Evolutionary conservation across 2,329 filamentous ascomycete genomes (phyloP).

Genomic region (Aspergillus fumigatiaffinis): DNA sequence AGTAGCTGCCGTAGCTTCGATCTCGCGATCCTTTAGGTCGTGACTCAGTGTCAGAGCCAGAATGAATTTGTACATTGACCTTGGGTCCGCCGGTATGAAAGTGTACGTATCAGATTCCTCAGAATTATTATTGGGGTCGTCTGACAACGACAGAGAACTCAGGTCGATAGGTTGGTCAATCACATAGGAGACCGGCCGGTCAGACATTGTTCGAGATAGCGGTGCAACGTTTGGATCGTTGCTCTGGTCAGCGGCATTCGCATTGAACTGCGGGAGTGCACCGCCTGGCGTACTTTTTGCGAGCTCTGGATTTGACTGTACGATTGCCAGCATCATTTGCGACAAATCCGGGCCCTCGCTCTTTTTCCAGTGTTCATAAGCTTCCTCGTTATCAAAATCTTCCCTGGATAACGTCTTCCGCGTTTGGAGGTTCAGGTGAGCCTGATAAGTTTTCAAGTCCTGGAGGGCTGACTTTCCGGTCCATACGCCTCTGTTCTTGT

Average conservation of each 20-base stretch:
- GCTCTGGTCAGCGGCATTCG: slow-evolving; percentile 35
- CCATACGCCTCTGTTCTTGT: slow-evolving; percentile 75
- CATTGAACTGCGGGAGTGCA: slow-evolving; percentile 55
- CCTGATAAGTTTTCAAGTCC: slow-evolving; percentile 91
- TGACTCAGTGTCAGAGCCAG: slow-evolving; percentile 68
- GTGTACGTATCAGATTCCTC: slow-evolving; percentile 64
- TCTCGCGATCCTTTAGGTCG: slow-evolving; percentile 54
- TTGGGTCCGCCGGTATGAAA: slow-evolving; percentile 82
- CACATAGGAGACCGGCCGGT: slow-evolving; percentile 49
- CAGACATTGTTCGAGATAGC: slow-evolving; percentile 44
- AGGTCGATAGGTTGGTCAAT: slow-evolving; percentile 62
- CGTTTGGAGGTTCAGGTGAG: slow-evolving; percentile 76
- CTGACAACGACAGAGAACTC: slow-evolving; percentile 59
- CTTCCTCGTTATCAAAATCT: slow-evolving; percentile 87
- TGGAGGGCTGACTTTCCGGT: slow-evolving; percentile 86
- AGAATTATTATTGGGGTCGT: slow-evolving; percentile 38
- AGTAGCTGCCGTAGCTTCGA: slow-evolving; percentile 47
- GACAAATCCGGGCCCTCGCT: slow-evolving; percentile 82
- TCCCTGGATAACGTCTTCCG: slow-evolving; percentile 71
- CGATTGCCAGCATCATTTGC: slow-evolving; percentile 87
- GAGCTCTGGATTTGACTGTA: slow-evolving; percentile 80
- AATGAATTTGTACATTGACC: slow-evolving; percentile 78
- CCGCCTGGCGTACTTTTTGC: slow-evolving; percentile 67
- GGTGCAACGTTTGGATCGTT: slow-evolving; percentile 44
- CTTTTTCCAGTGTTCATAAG: slow-evolving; percentile 86